Base-by-base conservation (phyloP, 179 eudicot genomes). In the Sideroxylon spinosum region DNA sequence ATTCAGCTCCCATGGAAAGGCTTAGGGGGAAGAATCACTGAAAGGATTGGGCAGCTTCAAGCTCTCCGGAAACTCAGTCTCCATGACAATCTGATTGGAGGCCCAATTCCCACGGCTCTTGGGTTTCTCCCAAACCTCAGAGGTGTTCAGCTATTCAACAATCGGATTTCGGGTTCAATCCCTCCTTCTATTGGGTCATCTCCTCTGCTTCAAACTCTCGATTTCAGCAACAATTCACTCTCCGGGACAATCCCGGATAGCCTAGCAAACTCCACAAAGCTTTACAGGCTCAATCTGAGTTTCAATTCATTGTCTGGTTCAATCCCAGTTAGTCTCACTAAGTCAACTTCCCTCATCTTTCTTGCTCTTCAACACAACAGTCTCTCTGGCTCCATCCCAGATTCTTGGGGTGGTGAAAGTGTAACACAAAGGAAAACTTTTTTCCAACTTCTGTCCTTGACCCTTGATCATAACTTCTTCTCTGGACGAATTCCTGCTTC, bases 1-100 rank as follows among this genome's bases (percentile, higher is more conserved):
- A 82, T 93, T 14, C 98, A 93, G 77, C 91, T 93, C 6, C 98
- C 98, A 12, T 93, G 92, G 87, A 90, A 87, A 63, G 92, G 88
- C 0, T 79, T 93, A 68, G 83, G 90, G n/a, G 98, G 98, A 1
- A 73, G 79, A 70, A 75, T 93, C 28, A 86, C 93, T 2, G 78
- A 87, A 52, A 85, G 86, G 55, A 84, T 93, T 29, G 91, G 90
- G 0, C 86, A 87, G 26, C 84, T 93, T 64, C 91, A 88, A 75
- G 88, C 89, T 75, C 88, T 93, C 8, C 74, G 94, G 64, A 91
- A 93, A 70, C 93, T 95, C 56, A 95, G 98, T 71, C 92, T 95
- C 76, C 98, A 93, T 81, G 92, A 93, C 80, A 95, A 95, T 80
- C 8, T 76, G 74, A 82, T 95, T 73, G 84, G 85, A 7, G 98